A percentile compares a stretch with the other conserved stretches of the same genome.
Conservation (phyloP, 2,329 filamentous ascomycete genomes). For the Phyllosticta paracitricarpa region DNA sequence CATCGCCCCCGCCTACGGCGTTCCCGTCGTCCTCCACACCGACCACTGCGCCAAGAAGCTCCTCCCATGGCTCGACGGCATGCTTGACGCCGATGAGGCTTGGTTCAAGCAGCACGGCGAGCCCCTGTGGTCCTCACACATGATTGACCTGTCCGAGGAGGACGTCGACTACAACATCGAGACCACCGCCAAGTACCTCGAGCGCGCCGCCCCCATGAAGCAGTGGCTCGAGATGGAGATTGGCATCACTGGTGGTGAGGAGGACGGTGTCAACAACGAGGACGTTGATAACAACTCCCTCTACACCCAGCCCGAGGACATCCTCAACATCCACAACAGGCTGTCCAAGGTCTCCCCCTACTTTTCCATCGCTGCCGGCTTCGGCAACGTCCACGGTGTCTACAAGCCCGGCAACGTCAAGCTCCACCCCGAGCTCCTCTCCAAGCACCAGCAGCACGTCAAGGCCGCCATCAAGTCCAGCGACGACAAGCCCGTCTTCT, state of each 20-base stretch:
- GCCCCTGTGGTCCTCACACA: slow-evolving; percentile 92
- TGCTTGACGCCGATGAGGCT: slow-evolving; percentile 86
- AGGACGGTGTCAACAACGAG: slow-evolving; percentile 98
- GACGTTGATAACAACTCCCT: slow-evolving; percentile 92
- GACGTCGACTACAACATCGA: slow-evolving; percentile 79
- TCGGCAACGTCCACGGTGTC: slow-evolving; percentile 98
- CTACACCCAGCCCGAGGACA: slow-evolving; percentile 97
- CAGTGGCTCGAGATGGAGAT: slow-evolving; percentile 99
- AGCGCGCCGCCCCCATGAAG: slow-evolving; percentile 92
- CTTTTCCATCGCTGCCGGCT: slow-evolving; percentile 96
- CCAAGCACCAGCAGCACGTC: slow-evolving; percentile 92
- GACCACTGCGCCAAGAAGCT: slow-evolving; percentile 99
- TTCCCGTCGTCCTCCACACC: slow-evolving; percentile 80
- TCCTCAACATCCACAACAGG: slow-evolving; percentile 81
- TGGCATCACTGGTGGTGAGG: slow-evolving; percentile 92
- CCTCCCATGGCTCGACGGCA: slow-evolving; percentile 71
- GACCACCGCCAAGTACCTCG: slow-evolving; percentile 86
- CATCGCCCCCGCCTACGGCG: slow-evolving; percentile 74
- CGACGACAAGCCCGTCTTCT: slow-evolving; percentile 89
- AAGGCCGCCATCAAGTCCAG: slow-evolving; percentile 63
- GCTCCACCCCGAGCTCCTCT: slow-evolving; percentile 88
- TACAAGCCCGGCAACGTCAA: slow-evolving; percentile 98
- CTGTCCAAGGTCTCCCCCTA: slow-evolving; percentile 77
- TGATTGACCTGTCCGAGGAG: slow-evolving; percentile 96
- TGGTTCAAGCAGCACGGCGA: slow-evolving; percentile 91